These are phyloP conservation scores for Solanum bulbocastanum DNA, from an alignment of 257 asterid genomes.

Conservation along the genomic window DNA sequence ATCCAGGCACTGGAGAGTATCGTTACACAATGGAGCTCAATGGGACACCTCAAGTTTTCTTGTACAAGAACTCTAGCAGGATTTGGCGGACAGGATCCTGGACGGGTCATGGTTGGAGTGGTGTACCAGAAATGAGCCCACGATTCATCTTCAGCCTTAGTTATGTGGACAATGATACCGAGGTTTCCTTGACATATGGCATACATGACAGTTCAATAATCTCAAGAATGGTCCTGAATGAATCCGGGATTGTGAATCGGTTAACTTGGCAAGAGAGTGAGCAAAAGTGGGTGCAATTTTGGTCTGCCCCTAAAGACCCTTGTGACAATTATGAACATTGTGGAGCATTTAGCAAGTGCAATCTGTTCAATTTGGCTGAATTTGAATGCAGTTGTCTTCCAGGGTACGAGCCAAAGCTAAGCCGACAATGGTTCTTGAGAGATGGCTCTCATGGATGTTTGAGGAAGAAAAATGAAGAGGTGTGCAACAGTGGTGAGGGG, in stretches of 20 bases:
- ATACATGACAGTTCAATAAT: constrained; percentile 10
- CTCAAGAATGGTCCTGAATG: constrained; percentile 21
- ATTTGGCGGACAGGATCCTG: constrained; percentile 34
- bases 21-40: constrained; percentile 18
- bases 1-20: constrained; percentile 24
- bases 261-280: constrained; percentile 17
- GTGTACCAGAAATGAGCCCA: constrained; percentile 28
- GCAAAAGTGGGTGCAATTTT: constrained; percentile 15
- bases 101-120: constrained; percentile 25
- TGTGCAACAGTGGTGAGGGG: constrained; percentile 12
- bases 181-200: constrained; percentile 8
- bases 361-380: constrained; percentile 1
- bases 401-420: constrained; percentile 20
- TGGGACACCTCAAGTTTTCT: constrained; percentile 16
- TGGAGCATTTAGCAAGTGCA: constrained; percentile 10
- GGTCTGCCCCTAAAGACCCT: constrained; percentile 14
- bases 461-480: constrained; percentile 9
- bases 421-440: constrained; percentile 22
- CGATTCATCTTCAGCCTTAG: constrained; percentile 13
- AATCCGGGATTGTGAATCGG: constrained; percentile 17
- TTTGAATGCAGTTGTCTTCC: constrained; percentile 29
- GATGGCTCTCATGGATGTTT: constrained; percentile 19
- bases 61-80: background rate
- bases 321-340: constrained; percentile 22
- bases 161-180: constrained; percentile 18